phyloP scores from a whole-genome alignment of 129 eudicot species.

The carrot (Daucus carota) region DH1_v3.0 NC_030386.2:27406501-27407000 shows the following conservation, averaged over 20 bases:
- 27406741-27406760: constrained; percentile 97
- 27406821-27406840: constrained; percentile 70
- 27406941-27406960: too few relatives aligned
- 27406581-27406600: not conserved
- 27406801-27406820: constrained; percentile 86
- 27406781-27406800: constrained; percentile 93
- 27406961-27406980: too few relatives aligned
- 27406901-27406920: not conserved
- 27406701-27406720: not conserved
- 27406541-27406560: not conserved
- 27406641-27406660: not conserved
- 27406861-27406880: constrained; percentile 49
- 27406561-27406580: not conserved
- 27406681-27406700: not conserved
- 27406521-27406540: not conserved
- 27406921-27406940: too few relatives aligned
- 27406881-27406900: not conserved
- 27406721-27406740: constrained; percentile 29
- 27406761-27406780: constrained; percentile 84
- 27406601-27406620: not conserved
- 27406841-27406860: constrained; percentile 84
- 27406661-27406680: not conserved
- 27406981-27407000: too few relatives aligned
- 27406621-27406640: not conserved
- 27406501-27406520: not conserved